Evolutionary conservation across 192 early-diverging fungal species (phyloP).

Genomic region (Mortierella hygrophila): DNA sequence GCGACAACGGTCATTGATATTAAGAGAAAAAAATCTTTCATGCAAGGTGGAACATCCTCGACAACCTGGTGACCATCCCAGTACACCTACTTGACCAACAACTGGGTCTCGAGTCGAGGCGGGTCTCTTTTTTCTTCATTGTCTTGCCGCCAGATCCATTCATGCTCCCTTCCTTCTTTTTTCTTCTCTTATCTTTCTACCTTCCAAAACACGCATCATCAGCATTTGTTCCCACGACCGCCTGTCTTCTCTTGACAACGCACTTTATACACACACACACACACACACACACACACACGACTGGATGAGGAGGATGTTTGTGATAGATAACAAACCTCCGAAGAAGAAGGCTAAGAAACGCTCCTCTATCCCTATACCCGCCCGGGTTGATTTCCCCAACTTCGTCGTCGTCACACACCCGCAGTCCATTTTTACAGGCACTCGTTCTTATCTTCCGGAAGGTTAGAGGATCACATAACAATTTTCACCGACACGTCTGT

Average conservation of each 20-base stretch:
- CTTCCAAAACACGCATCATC: background rate
- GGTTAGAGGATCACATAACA: too few relatives aligned
- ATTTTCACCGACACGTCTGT: too few relatives aligned
- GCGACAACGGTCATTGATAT: too few relatives aligned
- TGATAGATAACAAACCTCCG: background rate
- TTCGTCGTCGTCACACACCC: background rate
- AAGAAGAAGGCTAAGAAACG: too few relatives aligned
- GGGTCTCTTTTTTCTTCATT: background rate
- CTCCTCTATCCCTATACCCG: background rate
- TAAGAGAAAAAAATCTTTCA: too few relatives aligned
- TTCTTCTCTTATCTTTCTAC: background rate
- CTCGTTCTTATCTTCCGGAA: too few relatives aligned
- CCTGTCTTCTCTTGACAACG: background rate
- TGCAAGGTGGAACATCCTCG: too few relatives aligned
- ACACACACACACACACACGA: background rate
- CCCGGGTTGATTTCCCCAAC: background rate
- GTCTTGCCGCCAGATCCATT: too few relatives aligned
- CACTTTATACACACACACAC: background rate
- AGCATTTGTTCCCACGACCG: background rate
- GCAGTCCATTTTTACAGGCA: too few relatives aligned
- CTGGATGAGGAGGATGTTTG: background rate
- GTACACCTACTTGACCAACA: too few relatives aligned
- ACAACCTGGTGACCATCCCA: too few relatives aligned
- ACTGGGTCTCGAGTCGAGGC: background rate
- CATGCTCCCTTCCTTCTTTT: background rate